Evolutionary conservation across 2,329 filamentous ascomycete genomes (phyloP), one percentile per base, ranked within the genome.

Genomic region (Trichoderma oligosporum): DNA sequence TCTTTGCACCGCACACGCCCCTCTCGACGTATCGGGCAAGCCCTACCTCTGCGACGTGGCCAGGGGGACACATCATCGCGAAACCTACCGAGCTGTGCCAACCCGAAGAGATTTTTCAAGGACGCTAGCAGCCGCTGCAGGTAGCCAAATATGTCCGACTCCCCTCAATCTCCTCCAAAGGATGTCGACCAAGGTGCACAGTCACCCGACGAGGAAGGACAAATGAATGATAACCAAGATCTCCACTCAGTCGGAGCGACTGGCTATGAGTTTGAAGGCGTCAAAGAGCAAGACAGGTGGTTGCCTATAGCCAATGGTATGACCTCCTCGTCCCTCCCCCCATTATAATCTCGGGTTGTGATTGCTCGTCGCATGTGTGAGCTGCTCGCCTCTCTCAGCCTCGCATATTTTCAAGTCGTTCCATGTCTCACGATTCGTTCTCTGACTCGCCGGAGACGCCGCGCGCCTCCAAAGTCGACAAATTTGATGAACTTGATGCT

Each of bases 231-330:
- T 74, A 79, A 82, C 78, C 83, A 86, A 76, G 87, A 89, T 78
- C 82, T 84, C 85, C 87, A 91, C 79, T 81, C 82, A 74, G 82
- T 82, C 75, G 87, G 83, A 74, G 82, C 88, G 76, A 62, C 68
- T 58, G 85, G 80, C 76, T 91, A 91, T 73, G 93, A 97, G 79
- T 96, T 97, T 74, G 93, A 97, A 78, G 71, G 71, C 47, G 93
- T 97, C 76, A 97, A 97, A 82, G 94, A 99, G 78, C 94, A 99
- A 78, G 94, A 99, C 78, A 83, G 94, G 82, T 99, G 94, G 94
- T 84, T 99, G 74, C 94, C 94, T 74, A 99, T 99, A 84, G 94
- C 94, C 79, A 99, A 99, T 91, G 94, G 94, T 99, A 84, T 84
- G 94, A 94, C 58, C 58, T 62, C 59, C 11, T 58, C 44, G 25